Evolutionary conservation across 225 moss, liverwort and hornwort species (phyloP), one percentile per base, ranked within the genome.

Genomic region (Pseudisothecium myosuroides): DNA sequence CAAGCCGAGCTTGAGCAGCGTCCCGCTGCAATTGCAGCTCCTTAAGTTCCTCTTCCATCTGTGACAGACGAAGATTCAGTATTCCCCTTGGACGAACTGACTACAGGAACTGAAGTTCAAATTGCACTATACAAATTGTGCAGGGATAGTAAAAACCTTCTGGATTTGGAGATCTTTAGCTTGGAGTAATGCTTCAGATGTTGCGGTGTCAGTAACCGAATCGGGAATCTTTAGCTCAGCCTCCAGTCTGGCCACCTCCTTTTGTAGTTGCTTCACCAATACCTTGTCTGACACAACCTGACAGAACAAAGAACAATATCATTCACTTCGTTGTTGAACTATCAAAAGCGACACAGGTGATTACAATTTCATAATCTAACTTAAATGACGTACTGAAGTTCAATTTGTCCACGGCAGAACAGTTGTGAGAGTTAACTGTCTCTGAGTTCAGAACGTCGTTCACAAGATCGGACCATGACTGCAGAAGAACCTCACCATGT

Each of bases 261-360:
- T 95, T 59, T 99, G 97, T 14, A 99, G 78, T 76, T 99, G 99
- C 86, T 96, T 99, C 76, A 99, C 99, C 90, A 97, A 63, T 6
- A 96, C 95, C 90, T 99, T 99, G 75, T 99, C 99, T 50, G 97
- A 97, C 66, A 99, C 95, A 91, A 99, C 96, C 98, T 98, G 93
- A 52, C 58, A 87, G 59, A 82, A 22, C 58, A 62, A 3, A 37
- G 43, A 39, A 83, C 72, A n/a, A 56, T 13, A 55, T 10, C 43
- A 34, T 43, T 86, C 31, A 61, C 65, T 73, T 87, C 27, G 66
- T 66, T 74, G 41, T 28, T 76, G 31, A 84, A 41, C 17, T 27
- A 84, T 62, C 60, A 32, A 59, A 83, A 23, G 17, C 19, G 17
- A 64, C 45, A 14, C 49, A 59, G 47, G 9, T 26, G 27, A 59